Conservation (phyloP, 139 green algal genomes). For the Chlamydomonas sphaeroides region DNA sequence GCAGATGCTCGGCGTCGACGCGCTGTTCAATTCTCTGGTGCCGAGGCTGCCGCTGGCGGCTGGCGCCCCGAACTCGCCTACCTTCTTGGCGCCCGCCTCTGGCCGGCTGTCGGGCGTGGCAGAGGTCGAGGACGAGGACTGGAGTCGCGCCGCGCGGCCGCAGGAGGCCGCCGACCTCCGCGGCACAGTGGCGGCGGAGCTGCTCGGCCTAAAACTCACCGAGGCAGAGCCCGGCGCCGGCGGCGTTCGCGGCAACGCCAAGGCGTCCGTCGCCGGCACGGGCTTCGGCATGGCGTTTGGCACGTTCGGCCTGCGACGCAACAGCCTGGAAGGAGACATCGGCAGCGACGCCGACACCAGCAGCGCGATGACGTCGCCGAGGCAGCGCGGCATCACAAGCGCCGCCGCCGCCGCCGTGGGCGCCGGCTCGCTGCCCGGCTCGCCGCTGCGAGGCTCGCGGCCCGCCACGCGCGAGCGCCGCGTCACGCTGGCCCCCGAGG, state of each 20-base stretch:
- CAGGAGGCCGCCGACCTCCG: not conserved
- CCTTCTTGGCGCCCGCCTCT: too few species aligned
- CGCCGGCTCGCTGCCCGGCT: not conserved
- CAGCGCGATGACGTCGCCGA: not conserved
- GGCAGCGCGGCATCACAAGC: not conserved
- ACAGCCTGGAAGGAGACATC: not conserved
- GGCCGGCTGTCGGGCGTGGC: not conserved
- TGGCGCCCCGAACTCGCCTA: too few species aligned
- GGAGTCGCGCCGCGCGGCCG: too few species aligned
- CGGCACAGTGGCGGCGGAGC: not conserved
- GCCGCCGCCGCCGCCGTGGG: not conserved
- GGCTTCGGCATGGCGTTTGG: not conserved
- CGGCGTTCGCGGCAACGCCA: not conserved
- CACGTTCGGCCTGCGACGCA: not conserved
- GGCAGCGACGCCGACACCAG: not conserved
- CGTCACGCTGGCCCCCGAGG: not conserved
- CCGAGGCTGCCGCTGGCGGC: not conserved
- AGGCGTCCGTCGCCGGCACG: not conserved
- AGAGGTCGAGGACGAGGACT: not conserved
- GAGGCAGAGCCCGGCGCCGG: not conserved
- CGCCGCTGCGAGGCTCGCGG: too few species aligned
- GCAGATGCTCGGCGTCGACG: conserved; percentile 23
- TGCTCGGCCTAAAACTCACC: not conserved
- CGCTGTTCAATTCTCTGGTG: not conserved
- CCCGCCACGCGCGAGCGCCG: too few species aligned